Base-by-base conservation (phyloP, 2,329 filamentous ascomycete genomes). In the Biscogniauxia mediterranea region DNA sequence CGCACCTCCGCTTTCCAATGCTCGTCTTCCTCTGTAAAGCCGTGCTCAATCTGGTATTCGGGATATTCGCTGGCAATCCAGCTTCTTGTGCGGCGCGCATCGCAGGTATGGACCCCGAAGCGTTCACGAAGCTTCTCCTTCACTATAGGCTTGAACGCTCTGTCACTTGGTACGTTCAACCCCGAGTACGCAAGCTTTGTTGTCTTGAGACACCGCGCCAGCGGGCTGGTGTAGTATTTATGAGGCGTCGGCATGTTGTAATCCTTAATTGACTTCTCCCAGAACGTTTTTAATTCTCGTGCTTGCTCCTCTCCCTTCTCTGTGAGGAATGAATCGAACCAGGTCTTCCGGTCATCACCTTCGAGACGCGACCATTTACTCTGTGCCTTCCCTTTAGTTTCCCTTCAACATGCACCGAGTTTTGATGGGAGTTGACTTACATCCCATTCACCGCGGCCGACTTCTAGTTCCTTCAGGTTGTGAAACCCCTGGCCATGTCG, bases 71-170 rank as follows among this genome's bases (percentile, higher is more conserved):
- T 63, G 1, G 73, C 72, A 62, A 89, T 85, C 69, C 76, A 81
- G 0, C 78, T 75, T 52, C 76, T 77, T 7, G 75, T 71, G 55
- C 80, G 80, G 17, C 86, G 78, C 17, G 82, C 79, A 70, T 89
- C 85, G 69, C 86, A 89, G 0, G 85, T 88, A 69, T 89, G 86
- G 58, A 82, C 77, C 8, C 83, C 85, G 60, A 86, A 79, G 2
- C 83, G 81, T 70, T 89, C 86, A 20, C 87, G 78, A 15, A 88
- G 76, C 4, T 80, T 70, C 61, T 89, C 86, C 69, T 86, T 87
- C 68, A 89, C 73, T 1, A 79, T 73, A 0, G 85, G 84, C 5
- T 71, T 74, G 63, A 85, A 85, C 0, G 76, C 75, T 11, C 65
- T n/a, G 17, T 4, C 38, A n/a, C 38, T 63, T 0, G 77, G 61